Conservation (phyloP, 495 filamentous ascomycete genomes). For the Penicillium paradoxum region DNA sequence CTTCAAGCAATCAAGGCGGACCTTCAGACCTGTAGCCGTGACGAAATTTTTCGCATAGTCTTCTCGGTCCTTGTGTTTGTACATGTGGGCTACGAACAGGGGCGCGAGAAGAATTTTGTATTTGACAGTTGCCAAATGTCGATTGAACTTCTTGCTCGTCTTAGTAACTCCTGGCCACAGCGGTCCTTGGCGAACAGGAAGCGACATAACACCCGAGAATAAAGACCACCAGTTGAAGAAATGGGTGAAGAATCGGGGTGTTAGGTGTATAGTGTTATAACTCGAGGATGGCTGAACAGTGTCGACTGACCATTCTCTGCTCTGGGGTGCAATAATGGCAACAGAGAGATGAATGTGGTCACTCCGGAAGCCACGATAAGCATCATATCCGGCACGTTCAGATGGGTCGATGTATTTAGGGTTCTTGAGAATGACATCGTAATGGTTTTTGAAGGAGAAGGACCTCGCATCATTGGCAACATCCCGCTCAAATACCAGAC, state of each 20-base stretch:
- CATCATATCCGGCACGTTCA: conserved; percentile 65
- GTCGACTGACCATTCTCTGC: conserved; percentile 67
- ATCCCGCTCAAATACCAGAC: conserved; percentile 87
- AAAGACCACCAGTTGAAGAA: conserved; percentile 98
- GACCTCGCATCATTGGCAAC: conserved; percentile 59
- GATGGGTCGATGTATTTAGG: conserved; percentile 63
- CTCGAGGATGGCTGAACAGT: conserved; percentile 70
- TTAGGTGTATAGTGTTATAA: conserved; percentile 93
- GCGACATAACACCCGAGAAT: conserved; percentile 90
- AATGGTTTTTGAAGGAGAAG: conserved; percentile 88
- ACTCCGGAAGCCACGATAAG: conserved; percentile 89
- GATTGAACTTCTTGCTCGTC: conserved; percentile 96
- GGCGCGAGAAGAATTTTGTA: conserved; percentile 91
- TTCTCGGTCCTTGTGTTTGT: conserved; percentile 95
- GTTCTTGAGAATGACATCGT: conserved; percentile 79
- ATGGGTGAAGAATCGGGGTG: conserved; percentile 93
- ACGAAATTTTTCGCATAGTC: conserved; percentile 76
- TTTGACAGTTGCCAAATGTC: conserved; percentile 94
- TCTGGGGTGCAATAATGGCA: conserved; percentile 76
- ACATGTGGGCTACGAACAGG: conserved; percentile 90
- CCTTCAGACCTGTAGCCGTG: conserved; percentile 89
- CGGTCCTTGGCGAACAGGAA: conserved; percentile 86
- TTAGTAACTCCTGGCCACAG: conserved; percentile 91
- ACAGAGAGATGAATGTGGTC: conserved; percentile 93
- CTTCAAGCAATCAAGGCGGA: conserved; percentile 91